Percentiles rank a stretch among this genome's conserved stretches.
Evolutionary conservation across 345 rosid genomes (phyloP).

Genomic region (Hibiscus trionum): DNA sequence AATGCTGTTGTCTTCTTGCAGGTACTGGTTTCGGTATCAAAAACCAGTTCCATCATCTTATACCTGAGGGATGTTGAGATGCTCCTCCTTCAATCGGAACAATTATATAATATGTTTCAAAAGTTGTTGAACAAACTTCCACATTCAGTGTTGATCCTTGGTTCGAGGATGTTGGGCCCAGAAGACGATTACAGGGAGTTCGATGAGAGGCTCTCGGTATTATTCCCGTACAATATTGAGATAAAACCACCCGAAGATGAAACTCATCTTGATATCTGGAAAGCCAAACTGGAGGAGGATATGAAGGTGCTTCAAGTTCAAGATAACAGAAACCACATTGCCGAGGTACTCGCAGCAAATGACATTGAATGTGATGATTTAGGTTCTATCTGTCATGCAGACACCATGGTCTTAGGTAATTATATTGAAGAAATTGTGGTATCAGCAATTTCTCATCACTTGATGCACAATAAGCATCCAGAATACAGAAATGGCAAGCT

Average conservation of each 20-base stretch:
- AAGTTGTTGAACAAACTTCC: conserved; percentile 64
- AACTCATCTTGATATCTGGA: conserved; percentile 68
- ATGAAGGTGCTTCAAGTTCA: conserved; percentile 68
- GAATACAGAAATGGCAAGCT: conserved; percentile 96
- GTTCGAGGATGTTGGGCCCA: conserved; percentile 61
- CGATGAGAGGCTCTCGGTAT: conserved; percentile 35
- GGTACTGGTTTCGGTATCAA: conserved; percentile 70
- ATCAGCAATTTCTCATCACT: conserved; percentile 79
- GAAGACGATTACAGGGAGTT: conserved; percentile 56
- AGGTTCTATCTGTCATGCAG: conserved; percentile 67
- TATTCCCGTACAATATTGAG: conserved; percentile 75
- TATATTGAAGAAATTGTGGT: conserved; percentile 79
- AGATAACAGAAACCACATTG: conserved; percentile 89
- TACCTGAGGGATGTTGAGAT: conserved; percentile 78
- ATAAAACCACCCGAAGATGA: conserved; percentile 83
- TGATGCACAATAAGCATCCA: conserved; percentile 63
- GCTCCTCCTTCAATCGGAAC: conserved; percentile 70
- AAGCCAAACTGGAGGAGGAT: conserved; percentile 72
- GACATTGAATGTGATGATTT: conserved; percentile 88
- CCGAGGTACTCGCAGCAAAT: conserved; percentile 88
- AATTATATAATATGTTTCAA: conserved; percentile 53
- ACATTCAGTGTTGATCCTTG: conserved; percentile 70
- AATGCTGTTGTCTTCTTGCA: conserved; percentile 16
- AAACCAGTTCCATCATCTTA: conserved; percentile 49
- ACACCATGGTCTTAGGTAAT: conserved; percentile 61